Conservation (phyloP, 2,329 filamentous ascomycete species). For the Colletotrichum gigasporum region DNA sequence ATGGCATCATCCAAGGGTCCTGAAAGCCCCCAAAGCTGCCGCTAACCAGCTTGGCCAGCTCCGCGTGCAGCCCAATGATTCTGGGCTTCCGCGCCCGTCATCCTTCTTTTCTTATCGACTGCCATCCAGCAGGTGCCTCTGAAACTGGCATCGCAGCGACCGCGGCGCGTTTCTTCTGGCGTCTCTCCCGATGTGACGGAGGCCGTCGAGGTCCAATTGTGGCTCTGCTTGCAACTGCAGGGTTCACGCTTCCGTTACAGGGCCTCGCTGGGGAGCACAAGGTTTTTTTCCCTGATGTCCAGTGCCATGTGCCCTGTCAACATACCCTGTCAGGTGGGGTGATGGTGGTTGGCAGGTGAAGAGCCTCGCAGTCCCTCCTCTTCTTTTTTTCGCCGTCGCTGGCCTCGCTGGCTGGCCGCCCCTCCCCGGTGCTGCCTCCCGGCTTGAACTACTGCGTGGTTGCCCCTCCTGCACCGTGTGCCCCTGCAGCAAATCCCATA, state of each 20-base stretch:
- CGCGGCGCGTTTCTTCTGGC: conserved; percentile 15
- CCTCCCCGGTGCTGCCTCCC: too few species aligned
- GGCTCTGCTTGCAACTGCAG: conserved; percentile 8
- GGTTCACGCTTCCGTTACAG: background rate
- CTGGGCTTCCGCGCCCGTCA: conserved; percentile 14
- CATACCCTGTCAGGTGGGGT: conserved; percentile 4
- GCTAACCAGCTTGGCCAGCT: conserved; percentile 18
- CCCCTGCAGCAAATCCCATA: conserved; percentile 23
- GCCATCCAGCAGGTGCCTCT: background rate
- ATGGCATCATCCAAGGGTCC: conserved; percentile 31
- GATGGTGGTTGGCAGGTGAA: conserved; percentile 27
- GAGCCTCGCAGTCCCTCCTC: conserved; percentile 14
- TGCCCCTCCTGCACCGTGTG: background rate
- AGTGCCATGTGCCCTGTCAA: background rate
- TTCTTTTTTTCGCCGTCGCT: conserved; percentile 1
- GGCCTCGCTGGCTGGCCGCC: too few species aligned
- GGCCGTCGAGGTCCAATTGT: conserved; percentile 3
- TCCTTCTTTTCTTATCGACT: background rate
- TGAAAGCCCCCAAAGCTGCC: conserved; percentile 18
- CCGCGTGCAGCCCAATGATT: conserved; percentile 25
- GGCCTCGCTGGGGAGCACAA: background rate
- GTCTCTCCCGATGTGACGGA: conserved; percentile 15
- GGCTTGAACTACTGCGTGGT: background rate
- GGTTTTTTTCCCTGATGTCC: background rate
- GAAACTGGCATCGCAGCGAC: background rate